Conservation (phyloP, 805 yeast genomes). For the Metschnikowia shivogae region DNA sequence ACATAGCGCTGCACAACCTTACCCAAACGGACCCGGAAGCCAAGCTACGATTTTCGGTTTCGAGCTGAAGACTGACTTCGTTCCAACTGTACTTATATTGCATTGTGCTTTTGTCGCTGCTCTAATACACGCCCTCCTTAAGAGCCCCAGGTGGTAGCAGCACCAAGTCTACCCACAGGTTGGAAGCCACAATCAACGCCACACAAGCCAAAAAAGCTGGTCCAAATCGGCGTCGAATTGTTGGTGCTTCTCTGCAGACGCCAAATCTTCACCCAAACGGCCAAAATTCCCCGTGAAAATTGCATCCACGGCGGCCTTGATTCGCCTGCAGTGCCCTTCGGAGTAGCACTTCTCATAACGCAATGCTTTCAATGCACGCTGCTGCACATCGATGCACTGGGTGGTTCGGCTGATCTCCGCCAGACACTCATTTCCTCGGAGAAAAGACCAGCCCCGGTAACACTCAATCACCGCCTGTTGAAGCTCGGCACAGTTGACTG, state of each 20-base stretch:
- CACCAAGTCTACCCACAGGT: no score
- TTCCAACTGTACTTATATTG: no score
- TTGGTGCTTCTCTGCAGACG: constrained; percentile 11
- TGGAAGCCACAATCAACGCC: constrained; percentile 22
- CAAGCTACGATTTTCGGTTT: no score
- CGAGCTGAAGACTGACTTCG: no score
- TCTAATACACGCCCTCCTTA: no score
- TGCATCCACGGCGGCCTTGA: constrained; percentile 33
- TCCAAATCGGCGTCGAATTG: constrained; percentile 31
- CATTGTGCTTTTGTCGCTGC: no score
- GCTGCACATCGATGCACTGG: constrained; percentile 33
- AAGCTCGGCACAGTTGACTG: constrained; percentile 39
- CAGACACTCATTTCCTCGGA: constrained; percentile 27
- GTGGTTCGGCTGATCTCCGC: constrained; percentile 26
- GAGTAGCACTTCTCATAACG: constrained; percentile 36
- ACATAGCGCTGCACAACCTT: no score
- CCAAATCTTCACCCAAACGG: constrained; percentile 29
- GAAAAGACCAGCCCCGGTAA: constrained; percentile 29
- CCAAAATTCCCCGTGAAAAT: constrained; percentile 37
- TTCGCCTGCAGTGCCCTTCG: constrained; percentile 33
- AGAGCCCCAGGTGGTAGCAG: no score
- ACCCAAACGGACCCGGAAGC: no score
- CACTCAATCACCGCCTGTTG: constrained; percentile 36
- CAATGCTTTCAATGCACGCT: constrained; percentile 29
- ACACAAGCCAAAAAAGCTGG: constrained; percentile 26